Base-by-base conservation (phyloP, 129 eudicot genomes). In the Gnaphalium uliginosum region DNA sequence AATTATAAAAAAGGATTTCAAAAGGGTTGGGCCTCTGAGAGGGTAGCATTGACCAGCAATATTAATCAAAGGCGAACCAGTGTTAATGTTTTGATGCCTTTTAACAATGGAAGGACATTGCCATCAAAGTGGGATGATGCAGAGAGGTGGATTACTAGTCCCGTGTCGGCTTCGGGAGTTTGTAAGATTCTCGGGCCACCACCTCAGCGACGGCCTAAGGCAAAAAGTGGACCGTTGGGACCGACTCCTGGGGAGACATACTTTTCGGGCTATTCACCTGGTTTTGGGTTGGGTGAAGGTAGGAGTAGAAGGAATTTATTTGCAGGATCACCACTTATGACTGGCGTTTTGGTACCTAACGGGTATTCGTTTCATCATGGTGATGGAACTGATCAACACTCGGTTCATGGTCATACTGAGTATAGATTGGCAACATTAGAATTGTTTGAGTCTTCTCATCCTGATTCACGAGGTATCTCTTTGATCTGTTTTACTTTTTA, bases 111-210 rank as follows among this genome's bases (percentile, higher is more conserved):
- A 21, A 84, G 98, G 69, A 32, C 98, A 39, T 66, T 89, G 81
- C 98, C 98, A 60, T 92, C 98, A 0, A 92, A 92, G 73, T 92
- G 98, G 98, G 98, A 89, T 51, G 98, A 92, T 77, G 98, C 98
- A 7, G 98, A 92, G 75, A 84, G 98, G 73, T 92, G 98, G 99
- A 95, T 95, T 79, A 87, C 94, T 2, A 94, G 99, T 73, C 99
- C 99, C 0, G 70, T 89, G 35, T 87, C 98, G 6, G 93, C 89
- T 8, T 75, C 75, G 29, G 87, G 87, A 59, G 80, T 80, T 76
- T 39, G 72, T 63, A 85, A 73, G 82, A 53, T 71, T 53, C 30
- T 84, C 9, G 58, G 64, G 62, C 75, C 71, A 32, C 93, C 80
- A 21, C 83, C 87, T 50, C 91, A 87, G 30, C 61, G 96, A 73